Conservation (phyloP, 306 rosid species). For the Chamaecrista fasciculata region DNA sequence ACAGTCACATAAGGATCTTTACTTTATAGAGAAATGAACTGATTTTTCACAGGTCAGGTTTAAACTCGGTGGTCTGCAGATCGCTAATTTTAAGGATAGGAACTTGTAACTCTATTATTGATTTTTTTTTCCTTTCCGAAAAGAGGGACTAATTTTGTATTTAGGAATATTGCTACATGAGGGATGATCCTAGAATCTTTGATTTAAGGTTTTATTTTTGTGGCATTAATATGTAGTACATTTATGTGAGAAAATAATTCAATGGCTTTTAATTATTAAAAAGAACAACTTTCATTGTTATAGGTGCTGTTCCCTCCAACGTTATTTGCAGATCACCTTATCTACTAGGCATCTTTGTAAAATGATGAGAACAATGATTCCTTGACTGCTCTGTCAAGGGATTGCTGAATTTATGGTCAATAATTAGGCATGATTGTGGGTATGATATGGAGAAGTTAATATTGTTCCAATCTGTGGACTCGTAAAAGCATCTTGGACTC, state of each 20-base stretch:
- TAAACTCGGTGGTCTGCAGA: neutral
- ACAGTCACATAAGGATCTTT: constrained; percentile 8
- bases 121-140: neutral
- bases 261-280: neutral
- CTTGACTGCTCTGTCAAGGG: neutral
- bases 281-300: neutral
- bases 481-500: no score
- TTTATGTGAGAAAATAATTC: neutral
- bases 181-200: neutral
- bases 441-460: no score
- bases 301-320: neutral
- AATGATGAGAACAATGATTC: neutral
- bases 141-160: neutral
- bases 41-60: neutral
- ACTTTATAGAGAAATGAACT: neutral
- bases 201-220: neutral
- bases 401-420: neutral
- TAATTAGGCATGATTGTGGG: no score
- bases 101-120: neutral
- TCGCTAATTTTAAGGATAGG: neutral
- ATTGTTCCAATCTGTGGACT: no score
- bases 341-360: neutral
- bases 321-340: no score
- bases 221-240: neutral
- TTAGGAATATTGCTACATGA: neutral